Conservation (phyloP, 2,329 filamentous ascomycete genomes). For the Exophiala viscosa region DNA sequence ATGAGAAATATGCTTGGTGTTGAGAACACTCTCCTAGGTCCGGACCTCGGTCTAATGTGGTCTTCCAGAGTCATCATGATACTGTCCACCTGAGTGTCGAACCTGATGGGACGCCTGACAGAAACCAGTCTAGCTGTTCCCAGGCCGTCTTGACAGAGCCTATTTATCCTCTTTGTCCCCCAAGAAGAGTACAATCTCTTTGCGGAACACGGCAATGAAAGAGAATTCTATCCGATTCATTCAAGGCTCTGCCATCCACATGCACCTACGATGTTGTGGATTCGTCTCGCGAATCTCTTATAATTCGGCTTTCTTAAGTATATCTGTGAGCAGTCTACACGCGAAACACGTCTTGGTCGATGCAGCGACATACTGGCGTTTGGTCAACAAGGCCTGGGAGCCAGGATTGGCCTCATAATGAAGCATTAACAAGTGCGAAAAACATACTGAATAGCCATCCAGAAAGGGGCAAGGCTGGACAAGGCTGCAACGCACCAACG, state of each 20-base stretch:
- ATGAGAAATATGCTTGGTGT: constrained; percentile 51
- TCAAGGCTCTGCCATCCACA: constrained; percentile 5
- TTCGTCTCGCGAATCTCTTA: background rate
- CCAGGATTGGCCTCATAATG: background rate
- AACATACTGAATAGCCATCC: background rate
- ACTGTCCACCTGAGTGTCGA: background rate
- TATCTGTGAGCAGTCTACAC: constrained; percentile 48
- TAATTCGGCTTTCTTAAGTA: constrained; percentile 40
- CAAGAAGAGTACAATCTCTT: too few species aligned
- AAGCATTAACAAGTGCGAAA: background rate
- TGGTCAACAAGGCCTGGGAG: constrained; percentile 46
- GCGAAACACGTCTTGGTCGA: constrained; percentile 50
- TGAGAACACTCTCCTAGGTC: constrained; percentile 23
- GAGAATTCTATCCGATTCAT: too few species aligned
- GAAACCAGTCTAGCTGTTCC: background rate
- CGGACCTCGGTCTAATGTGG: background rate
- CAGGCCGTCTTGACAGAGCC: background rate
- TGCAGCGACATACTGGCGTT: constrained; percentile 49
- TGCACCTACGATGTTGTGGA: background rate
- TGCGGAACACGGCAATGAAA: too few species aligned
- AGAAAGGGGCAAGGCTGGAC: background rate
- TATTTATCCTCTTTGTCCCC: too few species aligned
- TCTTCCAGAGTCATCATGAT: background rate
- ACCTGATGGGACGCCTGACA: background rate
- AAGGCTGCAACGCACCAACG: background rate